phyloP scores from a whole-genome alignment of 768 basidiomycete species.

The Russula dissimulans region DNA sequence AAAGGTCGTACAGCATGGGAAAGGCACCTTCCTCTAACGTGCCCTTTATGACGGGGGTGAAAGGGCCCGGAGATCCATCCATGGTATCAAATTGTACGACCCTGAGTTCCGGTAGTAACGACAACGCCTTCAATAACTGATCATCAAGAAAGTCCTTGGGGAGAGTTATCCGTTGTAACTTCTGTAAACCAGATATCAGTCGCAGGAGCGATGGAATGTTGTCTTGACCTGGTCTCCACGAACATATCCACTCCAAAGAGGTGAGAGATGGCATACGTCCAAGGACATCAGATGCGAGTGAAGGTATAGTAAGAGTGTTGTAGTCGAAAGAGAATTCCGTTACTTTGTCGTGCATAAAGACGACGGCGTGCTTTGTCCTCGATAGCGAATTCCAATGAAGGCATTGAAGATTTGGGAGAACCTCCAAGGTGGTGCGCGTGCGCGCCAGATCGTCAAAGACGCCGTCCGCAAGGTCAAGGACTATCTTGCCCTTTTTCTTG shows the following conservation, averaged over 20 bases:
- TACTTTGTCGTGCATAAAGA: constrained; percentile 20
- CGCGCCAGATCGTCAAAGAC: constrained; percentile 18
- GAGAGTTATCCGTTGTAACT: constrained; percentile 4
- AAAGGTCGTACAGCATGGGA: constrained; percentile 14
- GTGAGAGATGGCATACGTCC: constrained; percentile 18
- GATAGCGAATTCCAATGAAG: constrained; percentile 4
- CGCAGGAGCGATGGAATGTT: background rate
- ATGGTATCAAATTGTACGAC: constrained; percentile 14
- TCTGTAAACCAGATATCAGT: constrained; percentile 8
- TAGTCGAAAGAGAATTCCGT: constrained; percentile 8
- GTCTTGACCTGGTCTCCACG: too few relatives aligned
- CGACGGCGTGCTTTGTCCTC: background rate
- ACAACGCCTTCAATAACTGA: constrained; percentile 3
- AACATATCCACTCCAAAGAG: background rate
- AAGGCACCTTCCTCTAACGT: constrained; percentile 13
- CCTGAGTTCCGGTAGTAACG: constrained; percentile 10
- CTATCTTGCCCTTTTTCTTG: background rate
- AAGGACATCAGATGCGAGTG: constrained; percentile 1
- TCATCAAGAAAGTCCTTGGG: constrained; percentile 9
- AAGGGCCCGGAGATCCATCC: background rate
- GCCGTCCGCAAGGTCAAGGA: background rate
- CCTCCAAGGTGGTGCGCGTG: constrained; percentile 17
- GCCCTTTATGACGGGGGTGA: background rate
- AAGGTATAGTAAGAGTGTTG: background rate
- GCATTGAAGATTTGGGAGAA: constrained; percentile 16